Evolutionary conservation across 768 basidiomycete genomes (phyloP).

Genomic region (Lactarius akahatsu): DNA sequence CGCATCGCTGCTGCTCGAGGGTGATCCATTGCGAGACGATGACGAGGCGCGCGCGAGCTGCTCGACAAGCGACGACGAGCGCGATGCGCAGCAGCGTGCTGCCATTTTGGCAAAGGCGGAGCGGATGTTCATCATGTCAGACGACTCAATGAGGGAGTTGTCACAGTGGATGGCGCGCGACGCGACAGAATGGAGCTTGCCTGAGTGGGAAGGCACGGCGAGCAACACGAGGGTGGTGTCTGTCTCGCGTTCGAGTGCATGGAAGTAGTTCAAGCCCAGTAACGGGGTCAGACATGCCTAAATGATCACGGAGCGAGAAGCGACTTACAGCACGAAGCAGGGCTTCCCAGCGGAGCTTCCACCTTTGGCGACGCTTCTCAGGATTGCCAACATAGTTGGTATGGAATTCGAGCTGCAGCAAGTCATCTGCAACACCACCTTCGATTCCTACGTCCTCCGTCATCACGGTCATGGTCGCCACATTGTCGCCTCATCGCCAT

Average conservation of each 20-base stretch:
- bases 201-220: no score
- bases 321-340: no score
- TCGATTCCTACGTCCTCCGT: slow-evolving; percentile 81
- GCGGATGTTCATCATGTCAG: slow-evolving; percentile 53
- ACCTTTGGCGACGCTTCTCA: slow-evolving; percentile 66
- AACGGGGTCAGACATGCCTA: no score
- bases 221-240: no score
- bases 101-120: slow-evolving; percentile 60
- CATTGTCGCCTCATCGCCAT: no score
- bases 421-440: slow-evolving; percentile 65
- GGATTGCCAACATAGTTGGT: slow-evolving; percentile 63
- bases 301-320: no score
- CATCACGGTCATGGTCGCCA: no score
- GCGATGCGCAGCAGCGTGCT: slow-evolving; percentile 49
- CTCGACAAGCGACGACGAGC: slow-evolving; percentile 50
- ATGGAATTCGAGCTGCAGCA: slow-evolving; percentile 75
- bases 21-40: slow-evolving; percentile 55
- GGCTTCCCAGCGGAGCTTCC: slow-evolving; percentile 76
- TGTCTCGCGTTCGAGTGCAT: no score
- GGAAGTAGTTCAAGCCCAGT: no score
- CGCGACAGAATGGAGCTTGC: slow-evolving; percentile 59
- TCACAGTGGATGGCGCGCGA: slow-evolving; percentile 71
- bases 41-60: slow-evolving; percentile 42
- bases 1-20: slow-evolving; percentile 46
- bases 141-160: slow-evolving; percentile 44